Conservation (phyloP, 768 basidiomycete genomes). For the Boletus rufocinnamomeus region DNA sequence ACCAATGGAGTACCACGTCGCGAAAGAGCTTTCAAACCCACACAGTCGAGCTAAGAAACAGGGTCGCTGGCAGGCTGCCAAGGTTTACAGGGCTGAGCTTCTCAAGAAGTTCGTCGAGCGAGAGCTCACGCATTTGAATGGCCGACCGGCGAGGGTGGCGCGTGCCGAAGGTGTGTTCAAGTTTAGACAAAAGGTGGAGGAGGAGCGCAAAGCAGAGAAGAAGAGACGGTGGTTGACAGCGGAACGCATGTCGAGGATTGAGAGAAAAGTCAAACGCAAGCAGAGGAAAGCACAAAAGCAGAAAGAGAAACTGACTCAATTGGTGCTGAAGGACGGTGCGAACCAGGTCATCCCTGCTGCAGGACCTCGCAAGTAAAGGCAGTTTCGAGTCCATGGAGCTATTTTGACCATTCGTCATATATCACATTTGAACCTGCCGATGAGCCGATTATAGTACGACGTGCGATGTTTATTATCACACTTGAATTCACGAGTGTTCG, state of each 20-base stretch:
- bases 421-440: neutral
- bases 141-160: conserved; percentile 62
- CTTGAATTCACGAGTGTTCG: too few species aligned
- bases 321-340: conserved; percentile 52
- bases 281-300: conserved; percentile 46
- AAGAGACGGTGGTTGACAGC: conserved; percentile 53
- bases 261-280: conserved; percentile 39
- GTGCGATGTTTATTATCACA: too few species aligned
- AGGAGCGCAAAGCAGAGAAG: conserved; percentile 58
- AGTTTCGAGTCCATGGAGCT: conserved; percentile 3
- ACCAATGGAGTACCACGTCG: conserved; percentile 67
- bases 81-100: conserved; percentile 47
- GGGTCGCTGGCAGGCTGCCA: conserved; percentile 66
- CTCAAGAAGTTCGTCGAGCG: conserved; percentile 54
- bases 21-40: conserved; percentile 76
- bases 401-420: neutral
- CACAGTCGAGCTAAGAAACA: conserved; percentile 84
- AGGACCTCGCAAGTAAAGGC: conserved; percentile 12
- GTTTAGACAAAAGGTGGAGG: conserved; percentile 61
- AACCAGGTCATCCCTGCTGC: conserved; percentile 60
- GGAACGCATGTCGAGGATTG: conserved; percentile 40
- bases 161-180: conserved; percentile 75
- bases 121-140: conserved; percentile 57
- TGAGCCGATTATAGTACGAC: too few species aligned
- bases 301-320: conserved; percentile 55